phyloP scores from a whole-genome alignment of 116 monocot species.

The Phalaenopsis hybrid region DNA sequence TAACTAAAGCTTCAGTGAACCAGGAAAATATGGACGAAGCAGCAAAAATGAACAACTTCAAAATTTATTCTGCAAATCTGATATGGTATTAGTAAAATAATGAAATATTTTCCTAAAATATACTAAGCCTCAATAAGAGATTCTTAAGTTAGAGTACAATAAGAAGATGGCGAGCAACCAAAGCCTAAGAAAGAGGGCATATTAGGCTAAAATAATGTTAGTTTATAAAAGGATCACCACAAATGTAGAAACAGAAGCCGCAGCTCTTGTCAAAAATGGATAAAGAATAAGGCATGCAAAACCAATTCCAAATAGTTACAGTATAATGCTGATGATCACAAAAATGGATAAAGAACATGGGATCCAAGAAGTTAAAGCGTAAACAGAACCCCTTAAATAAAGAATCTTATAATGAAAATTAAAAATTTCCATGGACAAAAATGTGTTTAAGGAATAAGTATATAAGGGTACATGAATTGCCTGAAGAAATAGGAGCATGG shows the following conservation, averaged over 20 bases:
- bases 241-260: not conserved
- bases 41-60: not conserved
- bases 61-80: not conserved
- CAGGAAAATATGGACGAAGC: not conserved
- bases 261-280: not conserved
- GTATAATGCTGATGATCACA: not conserved
- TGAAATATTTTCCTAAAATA: not conserved
- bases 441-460: not conserved
- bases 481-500: not conserved
- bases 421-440: not conserved
- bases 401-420: not conserved
- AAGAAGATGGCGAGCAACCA: not conserved
- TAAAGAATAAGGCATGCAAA: not conserved
- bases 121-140: not conserved
- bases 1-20: not conserved
- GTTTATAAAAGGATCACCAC: not conserved
- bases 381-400: not conserved
- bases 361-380: not conserved
- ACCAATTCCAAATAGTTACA: not conserved
- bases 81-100: not conserved
- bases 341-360: too few species aligned
- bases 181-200: not conserved
- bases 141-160: not conserved
- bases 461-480: not conserved
- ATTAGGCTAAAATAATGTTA: not conserved